phyloP scores from a whole-genome alignment of 2,329 filamentous ascomycete species.

The Apiospora malaysiana region DNA sequence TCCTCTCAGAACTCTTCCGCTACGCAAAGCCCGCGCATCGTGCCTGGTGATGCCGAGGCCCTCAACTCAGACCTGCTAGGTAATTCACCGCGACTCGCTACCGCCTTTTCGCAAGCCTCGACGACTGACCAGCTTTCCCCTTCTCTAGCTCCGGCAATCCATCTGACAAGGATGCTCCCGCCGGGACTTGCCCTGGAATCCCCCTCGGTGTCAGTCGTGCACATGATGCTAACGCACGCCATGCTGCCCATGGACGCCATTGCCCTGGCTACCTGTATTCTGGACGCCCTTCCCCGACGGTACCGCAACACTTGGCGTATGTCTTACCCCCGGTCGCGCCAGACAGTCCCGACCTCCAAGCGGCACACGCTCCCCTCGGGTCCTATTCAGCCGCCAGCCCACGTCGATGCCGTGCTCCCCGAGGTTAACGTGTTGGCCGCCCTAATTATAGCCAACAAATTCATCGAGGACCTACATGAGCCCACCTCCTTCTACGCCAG shows the following conservation, averaged over 20 bases:
- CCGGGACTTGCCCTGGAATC: conserved; percentile 64
- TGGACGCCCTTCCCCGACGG: conserved; percentile 67
- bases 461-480: conserved; percentile 64
- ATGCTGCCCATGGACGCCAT: conserved; percentile 65
- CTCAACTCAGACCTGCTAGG: conserved; percentile 49
- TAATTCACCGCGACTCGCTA: conserved; percentile 35
- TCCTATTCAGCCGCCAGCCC: conserved; percentile 40
- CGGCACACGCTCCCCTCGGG: conserved; percentile 54
- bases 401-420: conserved; percentile 66
- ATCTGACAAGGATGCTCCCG: conserved; percentile 70
- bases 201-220: conserved; percentile 64
- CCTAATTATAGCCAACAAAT: conserved; percentile 69
- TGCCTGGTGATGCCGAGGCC: conserved; percentile 51
- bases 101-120: background rate
- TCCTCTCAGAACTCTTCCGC: conserved; percentile 55
- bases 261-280: conserved; percentile 69
- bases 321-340: conserved; percentile 56
- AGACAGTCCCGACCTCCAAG: conserved; percentile 32
- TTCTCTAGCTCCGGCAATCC: conserved; percentile 64
- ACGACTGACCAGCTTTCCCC: conserved; percentile 11
- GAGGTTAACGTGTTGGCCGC: conserved; percentile 69
- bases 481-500: conserved; percentile 58
- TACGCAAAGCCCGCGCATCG: conserved; percentile 49
- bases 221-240: conserved; percentile 64
- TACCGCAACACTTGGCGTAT: conserved; percentile 69